Conservation (phyloP, 1,139 yeast species). For the Arxiozyma heterogenica region DNA sequence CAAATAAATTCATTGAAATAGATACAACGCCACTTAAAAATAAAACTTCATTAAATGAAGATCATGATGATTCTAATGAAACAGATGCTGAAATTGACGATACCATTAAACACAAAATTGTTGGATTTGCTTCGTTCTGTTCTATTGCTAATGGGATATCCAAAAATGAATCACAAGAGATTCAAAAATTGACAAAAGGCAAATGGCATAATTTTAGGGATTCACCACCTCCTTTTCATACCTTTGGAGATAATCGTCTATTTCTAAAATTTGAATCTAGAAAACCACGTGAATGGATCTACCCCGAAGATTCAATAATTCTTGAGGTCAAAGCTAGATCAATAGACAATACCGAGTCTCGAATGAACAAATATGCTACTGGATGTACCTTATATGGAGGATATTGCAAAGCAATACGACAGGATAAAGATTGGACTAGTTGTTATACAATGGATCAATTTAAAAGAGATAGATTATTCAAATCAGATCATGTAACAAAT, state of each 20-base stretch:
- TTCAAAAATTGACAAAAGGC: slow-evolving; percentile 49
- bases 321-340: slow-evolving; percentile 82
- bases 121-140: slow-evolving; percentile 53
- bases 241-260: neutral
- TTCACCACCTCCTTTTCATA: slow-evolving; percentile 38
- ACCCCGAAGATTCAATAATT: slow-evolving; percentile 68
- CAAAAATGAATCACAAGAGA: slow-evolving; percentile 47
- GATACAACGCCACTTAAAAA: slow-evolving; percentile 14
- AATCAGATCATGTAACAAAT: neutral
- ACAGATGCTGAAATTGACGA: slow-evolving; percentile 1
- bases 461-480: slow-evolving; percentile 29
- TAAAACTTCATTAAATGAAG: slow-evolving; percentile 1
- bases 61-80: neutral
- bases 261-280: slow-evolving; percentile 52
- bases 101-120: slow-evolving; percentile 10
- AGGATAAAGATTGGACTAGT: slow-evolving; percentile 55
- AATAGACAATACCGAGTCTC: slow-evolving; percentile 41
- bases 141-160: slow-evolving; percentile 82
- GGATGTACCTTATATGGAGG: slow-evolving; percentile 71
- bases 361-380: slow-evolving; percentile 44
- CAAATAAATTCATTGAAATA: slow-evolving; percentile 9
- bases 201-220: slow-evolving; percentile 47
- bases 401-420: slow-evolving; percentile 57
- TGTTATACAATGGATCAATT: slow-evolving; percentile 54
- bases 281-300: slow-evolving; percentile 67